Evolutionary conservation across 2,329 filamentous ascomycete genomes (phyloP).

Genomic region (Pseudocercospora cruenta): DNA sequence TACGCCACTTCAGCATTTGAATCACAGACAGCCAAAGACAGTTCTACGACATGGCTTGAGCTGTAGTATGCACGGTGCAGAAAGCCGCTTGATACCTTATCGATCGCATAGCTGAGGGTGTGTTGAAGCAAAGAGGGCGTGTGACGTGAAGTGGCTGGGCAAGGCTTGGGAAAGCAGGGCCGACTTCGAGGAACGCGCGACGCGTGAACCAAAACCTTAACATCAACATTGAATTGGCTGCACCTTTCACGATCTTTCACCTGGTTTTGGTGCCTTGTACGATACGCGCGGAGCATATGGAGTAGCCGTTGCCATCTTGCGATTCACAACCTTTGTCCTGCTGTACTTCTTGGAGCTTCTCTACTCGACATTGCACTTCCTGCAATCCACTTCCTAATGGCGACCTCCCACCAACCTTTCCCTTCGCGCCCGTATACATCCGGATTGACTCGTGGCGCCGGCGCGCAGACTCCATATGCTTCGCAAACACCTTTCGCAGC

Average conservation of each 20-base stretch:
- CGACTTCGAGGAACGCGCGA: neutral
- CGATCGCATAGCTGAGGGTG: neutral
- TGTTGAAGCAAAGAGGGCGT: neutral
- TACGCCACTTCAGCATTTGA: no score
- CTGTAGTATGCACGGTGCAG: no score
- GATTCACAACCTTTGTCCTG: neutral
- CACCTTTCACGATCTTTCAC: neutral
- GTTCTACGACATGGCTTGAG: no score
- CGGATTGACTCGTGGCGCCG: conserved; percentile 46
- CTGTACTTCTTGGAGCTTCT: neutral
- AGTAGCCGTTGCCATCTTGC: neutral
- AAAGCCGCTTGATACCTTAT: neutral
- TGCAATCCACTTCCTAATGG: conserved; percentile 45
- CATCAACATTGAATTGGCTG: conserved; percentile 7
- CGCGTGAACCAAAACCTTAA: conserved; percentile 1
- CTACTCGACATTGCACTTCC: conserved; percentile 4
- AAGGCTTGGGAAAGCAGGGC: neutral
- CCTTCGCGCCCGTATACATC: conserved; percentile 57
- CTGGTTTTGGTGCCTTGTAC: neutral
- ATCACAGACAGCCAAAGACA: no score
- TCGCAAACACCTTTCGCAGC: conserved; percentile 39
- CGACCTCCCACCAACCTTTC: conserved; percentile 60
- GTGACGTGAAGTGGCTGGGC: neutral
- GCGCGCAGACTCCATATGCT: conserved; percentile 40
- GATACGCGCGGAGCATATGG: neutral